Conservation (phyloP, 768 basidiomycete species). For the Harrya chromipes region DNA sequence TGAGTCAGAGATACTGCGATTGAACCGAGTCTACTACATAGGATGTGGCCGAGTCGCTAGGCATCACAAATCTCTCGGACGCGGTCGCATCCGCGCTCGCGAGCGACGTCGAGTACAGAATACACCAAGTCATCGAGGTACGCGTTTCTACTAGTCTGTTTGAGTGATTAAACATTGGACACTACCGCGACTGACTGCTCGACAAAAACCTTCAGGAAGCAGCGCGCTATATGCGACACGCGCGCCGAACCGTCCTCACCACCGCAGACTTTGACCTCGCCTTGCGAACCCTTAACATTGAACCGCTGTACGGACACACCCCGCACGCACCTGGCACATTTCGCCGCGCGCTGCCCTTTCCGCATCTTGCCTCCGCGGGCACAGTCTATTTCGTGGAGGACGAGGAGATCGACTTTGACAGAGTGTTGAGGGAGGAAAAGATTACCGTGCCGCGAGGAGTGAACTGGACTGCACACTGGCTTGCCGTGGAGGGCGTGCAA, state of each 20-base stretch:
- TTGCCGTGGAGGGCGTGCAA: conserved; percentile 97
- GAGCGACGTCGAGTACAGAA: conserved; percentile 94
- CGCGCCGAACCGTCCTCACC: conserved; percentile 83
- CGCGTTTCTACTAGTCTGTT: conserved; percentile 7
- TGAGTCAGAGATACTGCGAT: conserved; percentile 2
- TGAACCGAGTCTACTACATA: conserved; percentile 29
- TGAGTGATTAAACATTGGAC: not conserved
- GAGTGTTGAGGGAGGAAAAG: conserved; percentile 82
- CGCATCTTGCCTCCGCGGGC: conserved; percentile 47
- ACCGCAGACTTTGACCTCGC: conserved; percentile 93
- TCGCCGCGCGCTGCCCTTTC: conserved; percentile 46
- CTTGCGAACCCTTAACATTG: conserved; percentile 90
- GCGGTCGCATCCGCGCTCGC: conserved; percentile 80
- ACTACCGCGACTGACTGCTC: not conserved
- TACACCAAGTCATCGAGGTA: conserved; percentile 94
- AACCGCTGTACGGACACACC: conserved; percentile 78
- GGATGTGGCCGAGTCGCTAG: conserved; percentile 91
- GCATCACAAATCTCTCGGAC: conserved; percentile 72
- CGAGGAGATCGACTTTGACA: conserved; percentile 96
- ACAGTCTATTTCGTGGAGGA: conserved; percentile 93
- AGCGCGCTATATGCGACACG: conserved; percentile 94
- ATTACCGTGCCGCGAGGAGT: conserved; percentile 77
- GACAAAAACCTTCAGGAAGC: conserved; percentile 56
- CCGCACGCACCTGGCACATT: conserved; percentile 33
- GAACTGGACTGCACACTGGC: conserved; percentile 94